A percentile compares a stretch with the other conserved stretches of the same genome.
Evolutionary conservation across 805 yeast genomes (phyloP).

Genomic region (Pichia californica): DNA sequence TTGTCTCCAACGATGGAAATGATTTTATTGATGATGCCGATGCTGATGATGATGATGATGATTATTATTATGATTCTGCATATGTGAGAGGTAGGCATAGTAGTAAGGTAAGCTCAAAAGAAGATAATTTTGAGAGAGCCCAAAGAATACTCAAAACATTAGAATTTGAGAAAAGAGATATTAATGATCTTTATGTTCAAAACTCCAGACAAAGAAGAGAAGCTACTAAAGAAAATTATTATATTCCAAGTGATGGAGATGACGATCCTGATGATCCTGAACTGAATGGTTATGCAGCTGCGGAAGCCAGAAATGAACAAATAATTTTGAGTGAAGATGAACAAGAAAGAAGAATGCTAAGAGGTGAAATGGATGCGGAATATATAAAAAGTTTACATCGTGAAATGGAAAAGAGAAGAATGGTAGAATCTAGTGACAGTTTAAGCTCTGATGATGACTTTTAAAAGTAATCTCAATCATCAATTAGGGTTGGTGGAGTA

Average conservation of each 20-base stretch:
- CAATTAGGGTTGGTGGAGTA: too few species aligned
- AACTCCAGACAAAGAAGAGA: constrained; percentile 6
- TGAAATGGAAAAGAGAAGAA: constrained; percentile 1
- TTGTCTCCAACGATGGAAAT: background rate
- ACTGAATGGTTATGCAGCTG: constrained; percentile 33
- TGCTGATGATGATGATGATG: background rate
- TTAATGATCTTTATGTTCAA: constrained; percentile 5
- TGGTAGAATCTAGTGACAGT: constrained; percentile 1
- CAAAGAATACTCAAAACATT: constrained; percentile 10
- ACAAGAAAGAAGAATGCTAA: constrained; percentile 12
- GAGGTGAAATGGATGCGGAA: constrained; percentile 11
- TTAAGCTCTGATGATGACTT: constrained; percentile 8
- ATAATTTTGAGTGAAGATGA: constrained; percentile 17
- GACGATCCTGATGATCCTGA: constrained; percentile 42
- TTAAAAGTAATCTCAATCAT: too few species aligned
- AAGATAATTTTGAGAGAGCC: constrained; percentile 2
- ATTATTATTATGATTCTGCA: background rate
- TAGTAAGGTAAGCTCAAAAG: background rate
- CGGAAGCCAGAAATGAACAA: constrained; percentile 13
- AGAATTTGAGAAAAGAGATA: constrained; percentile 15
- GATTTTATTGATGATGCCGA: background rate
- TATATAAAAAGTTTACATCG: constrained; percentile 5
- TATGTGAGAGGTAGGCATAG: background rate
- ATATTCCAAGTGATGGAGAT: constrained; percentile 53
- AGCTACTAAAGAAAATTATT: constrained; percentile 57